Base-by-base conservation (phyloP, 306 rosid genomes). In the Carpinus viminea region DNA sequence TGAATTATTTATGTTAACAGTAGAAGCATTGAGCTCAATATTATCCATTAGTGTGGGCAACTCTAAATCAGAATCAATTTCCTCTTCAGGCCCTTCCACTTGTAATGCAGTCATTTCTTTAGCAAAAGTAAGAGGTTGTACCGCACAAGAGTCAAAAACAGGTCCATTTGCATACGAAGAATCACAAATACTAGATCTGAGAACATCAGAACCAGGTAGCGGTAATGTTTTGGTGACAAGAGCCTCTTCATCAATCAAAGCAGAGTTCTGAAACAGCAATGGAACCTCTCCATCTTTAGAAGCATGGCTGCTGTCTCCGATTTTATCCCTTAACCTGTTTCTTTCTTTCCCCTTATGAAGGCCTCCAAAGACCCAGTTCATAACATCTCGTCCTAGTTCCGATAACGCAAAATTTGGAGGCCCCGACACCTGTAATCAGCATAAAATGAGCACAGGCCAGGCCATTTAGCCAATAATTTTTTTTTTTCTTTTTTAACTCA, bases 321-420 rank as follows among this genome's bases (percentile, higher is more conserved):
- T 66, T 68, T 84, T 87, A 52, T 85, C 87, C 77, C 80, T 84
- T 73, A 87, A 21, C 73, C 84, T 78, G 69, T 54, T 74, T 84
- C 82, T 57, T 74, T 76, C 70, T 86, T 46, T 76, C 41, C 82
- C 85, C 79, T 74, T 74, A 24, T 76, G 90, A 77, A 81, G 79
- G 54, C 78, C 79, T 72, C 80, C 87, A 36, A 89, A 78, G 59
- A 79, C 84, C 82, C 85, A 89, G 79, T 82, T 90, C 77, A 87
- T 84, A 48, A 79, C 85, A 68, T 73, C 74, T 68, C 86, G 85
- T 75, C 90, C 96, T 52, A 83, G 87, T 52, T 86, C 87, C 24
- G 90, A 84, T 64, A 89, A 85, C 4, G 90, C 92, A 79, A 82
- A 87, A 54, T 84, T 83, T 16, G 91, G 78, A 12, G 53, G 84